phyloP scores from a whole-genome alignment of 2,329 filamentous ascomycete genomes.

The Aspergillus ibericus region DNA sequence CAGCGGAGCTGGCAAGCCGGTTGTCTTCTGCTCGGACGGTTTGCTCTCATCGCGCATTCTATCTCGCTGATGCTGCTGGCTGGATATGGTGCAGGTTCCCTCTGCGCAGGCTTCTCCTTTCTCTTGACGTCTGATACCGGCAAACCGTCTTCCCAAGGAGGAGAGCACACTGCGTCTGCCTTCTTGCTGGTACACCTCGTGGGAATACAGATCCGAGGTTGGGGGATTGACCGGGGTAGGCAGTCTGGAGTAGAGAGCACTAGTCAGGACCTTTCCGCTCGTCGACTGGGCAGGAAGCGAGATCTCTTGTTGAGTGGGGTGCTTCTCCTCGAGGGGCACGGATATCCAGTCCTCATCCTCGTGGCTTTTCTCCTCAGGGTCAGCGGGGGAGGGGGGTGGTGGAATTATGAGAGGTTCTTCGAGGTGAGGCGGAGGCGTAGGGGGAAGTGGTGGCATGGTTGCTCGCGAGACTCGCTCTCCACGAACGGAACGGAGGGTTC shows the following conservation, averaged over 20 bases:
- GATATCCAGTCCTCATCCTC: neutral
- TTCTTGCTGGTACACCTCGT: slow-evolving; percentile 16
- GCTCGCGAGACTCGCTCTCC: neutral
- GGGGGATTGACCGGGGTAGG: slow-evolving; percentile 16
- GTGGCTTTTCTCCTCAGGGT: neutral
- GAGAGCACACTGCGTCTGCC: slow-evolving; percentile 16
- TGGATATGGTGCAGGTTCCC: neutral
- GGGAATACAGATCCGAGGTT: slow-evolving; percentile 12
- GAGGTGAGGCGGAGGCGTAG: neutral
- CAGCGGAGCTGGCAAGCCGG: neutral
- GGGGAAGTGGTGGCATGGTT: neutral
- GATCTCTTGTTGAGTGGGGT: neutral
- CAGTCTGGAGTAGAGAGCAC: slow-evolving; percentile 9
- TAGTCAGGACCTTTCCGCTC: neutral
- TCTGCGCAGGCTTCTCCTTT: neutral
- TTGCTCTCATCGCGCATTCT: neutral
- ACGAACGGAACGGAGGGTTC: neutral
- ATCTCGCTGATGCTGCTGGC: neutral
- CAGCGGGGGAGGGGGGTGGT: no score
- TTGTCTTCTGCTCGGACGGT: neutral
- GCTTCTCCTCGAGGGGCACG: neutral
- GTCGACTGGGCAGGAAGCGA: neutral
- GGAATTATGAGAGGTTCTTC: neutral
- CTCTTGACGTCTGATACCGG: neutral
- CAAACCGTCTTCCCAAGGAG: slow-evolving; percentile 6